These are phyloP conservation scores for Cryphonectria radicalis DNA, from an alignment of 2,329 filamentous ascomycete genomes.

Conservation along the genomic window DNA sequence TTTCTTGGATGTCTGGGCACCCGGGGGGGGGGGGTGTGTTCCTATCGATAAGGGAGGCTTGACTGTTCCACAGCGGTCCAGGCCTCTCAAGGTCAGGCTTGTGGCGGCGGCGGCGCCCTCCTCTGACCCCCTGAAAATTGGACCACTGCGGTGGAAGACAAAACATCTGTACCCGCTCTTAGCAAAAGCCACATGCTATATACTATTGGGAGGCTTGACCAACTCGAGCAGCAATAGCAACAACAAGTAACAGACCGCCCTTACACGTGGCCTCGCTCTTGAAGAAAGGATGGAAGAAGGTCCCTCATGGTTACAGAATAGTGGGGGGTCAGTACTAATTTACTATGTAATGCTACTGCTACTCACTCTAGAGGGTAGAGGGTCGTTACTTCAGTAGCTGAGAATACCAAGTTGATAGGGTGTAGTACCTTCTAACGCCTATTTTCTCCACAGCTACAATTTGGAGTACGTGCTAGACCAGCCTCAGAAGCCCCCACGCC, in stretches of 20 bases:
- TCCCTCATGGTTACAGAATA: background rate
- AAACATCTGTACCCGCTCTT: too few relatives aligned
- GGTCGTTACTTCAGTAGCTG: background rate
- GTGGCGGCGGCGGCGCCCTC: background rate
- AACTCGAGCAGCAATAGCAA: background rate
- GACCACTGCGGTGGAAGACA: background rate
- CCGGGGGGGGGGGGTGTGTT: background rate
- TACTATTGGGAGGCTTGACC: background rate
- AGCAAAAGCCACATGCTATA: background rate
- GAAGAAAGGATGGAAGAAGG: background rate
- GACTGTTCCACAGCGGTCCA: background rate
- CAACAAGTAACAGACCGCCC: background rate
- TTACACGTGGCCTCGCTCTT: too few relatives aligned
- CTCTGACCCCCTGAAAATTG: background rate
- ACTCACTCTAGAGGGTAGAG: background rate
- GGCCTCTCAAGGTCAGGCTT: background rate
- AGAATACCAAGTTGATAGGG: too few relatives aligned
- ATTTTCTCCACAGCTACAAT: background rate
- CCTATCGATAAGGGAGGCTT: background rate
- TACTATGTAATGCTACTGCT: background rate
- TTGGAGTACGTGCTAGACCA: background rate
- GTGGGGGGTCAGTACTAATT: background rate
- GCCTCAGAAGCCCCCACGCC: background rate
- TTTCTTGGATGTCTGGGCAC: rapidly evolving
- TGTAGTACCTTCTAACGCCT: background rate